phyloP scores from a whole-genome alignment of 1,284 basidiomycete species.

The Irpex sp. region DNA sequence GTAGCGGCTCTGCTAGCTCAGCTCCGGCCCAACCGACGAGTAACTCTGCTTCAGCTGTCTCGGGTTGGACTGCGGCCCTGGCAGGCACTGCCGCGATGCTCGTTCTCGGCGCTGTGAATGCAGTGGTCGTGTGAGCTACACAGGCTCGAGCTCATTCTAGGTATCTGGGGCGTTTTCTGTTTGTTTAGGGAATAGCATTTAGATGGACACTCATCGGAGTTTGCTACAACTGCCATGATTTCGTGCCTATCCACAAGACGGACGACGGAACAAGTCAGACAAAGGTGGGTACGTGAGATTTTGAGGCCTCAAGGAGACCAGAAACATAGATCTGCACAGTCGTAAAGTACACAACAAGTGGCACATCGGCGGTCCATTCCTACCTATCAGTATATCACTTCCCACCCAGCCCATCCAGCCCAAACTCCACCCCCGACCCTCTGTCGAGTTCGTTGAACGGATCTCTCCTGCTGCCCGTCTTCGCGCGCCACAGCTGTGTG shows the following conservation, averaged over 20 bases:
- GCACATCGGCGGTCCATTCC: too few species aligned
- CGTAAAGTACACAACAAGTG: not conserved
- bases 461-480: slow-evolving; percentile 70
- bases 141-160: too few species aligned
- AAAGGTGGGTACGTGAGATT: not conserved
- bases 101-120: not conserved
- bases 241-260: too few species aligned
- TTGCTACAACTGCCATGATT: too few species aligned
- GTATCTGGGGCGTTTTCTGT: too few species aligned
- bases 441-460: slow-evolving; percentile 68
- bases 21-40: not conserved
- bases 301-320: not conserved
- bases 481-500: slow-evolving; percentile 63
- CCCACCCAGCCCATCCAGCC: slow-evolving; percentile 29
- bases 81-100: not conserved
- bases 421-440: slow-evolving; percentile 43
- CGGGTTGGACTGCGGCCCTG: not conserved
- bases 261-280: not conserved
- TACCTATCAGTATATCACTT: slow-evolving; percentile 13
- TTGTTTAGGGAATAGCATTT: too few species aligned
- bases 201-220: too few species aligned
- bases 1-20: not conserved
- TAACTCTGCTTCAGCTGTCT: not conserved
- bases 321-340: not conserved
- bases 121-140: not conserved